Evolutionary conservation across 352 stramenopile genomes (phyloP).

Genomic region (Paralagenidium karlingii): DNA sequence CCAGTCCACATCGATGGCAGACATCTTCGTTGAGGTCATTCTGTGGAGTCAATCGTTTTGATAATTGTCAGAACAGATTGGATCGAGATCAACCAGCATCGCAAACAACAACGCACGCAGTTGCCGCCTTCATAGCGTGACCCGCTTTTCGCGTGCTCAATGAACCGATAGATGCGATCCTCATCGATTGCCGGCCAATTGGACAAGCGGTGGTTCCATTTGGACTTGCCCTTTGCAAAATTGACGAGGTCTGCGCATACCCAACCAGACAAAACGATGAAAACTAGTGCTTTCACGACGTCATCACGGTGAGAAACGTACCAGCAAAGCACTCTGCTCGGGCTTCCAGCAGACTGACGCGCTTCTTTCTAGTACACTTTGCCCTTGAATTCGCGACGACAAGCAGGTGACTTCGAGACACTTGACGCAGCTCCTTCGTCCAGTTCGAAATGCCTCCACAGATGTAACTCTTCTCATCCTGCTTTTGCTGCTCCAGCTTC

Average conservation of each 20-base stretch:
- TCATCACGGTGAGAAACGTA: background rate
- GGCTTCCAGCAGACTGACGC: conserved; percentile 41
- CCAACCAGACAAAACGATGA: too few species aligned
- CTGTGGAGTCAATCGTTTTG: too few species aligned
- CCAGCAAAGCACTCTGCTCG: conserved; percentile 22
- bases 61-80: conserved; percentile 2
- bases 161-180: conserved; percentile 53
- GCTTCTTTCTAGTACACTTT: too few species aligned
- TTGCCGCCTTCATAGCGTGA: conserved; percentile 45
- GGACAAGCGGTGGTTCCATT: conserved; percentile 51
- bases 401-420: too few species aligned
- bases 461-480: conserved; percentile 57
- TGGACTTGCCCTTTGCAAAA: conserved; percentile 52
- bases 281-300: too few species aligned
- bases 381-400: too few species aligned
- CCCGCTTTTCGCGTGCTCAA: conserved; percentile 48
- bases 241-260: conserved; percentile 21
- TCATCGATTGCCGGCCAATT: conserved; percentile 42
- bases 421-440: conserved; percentile 19
- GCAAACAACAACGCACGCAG: conserved; percentile 18
- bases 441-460: conserved; percentile 52
- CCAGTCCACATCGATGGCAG: conserved; percentile 57
- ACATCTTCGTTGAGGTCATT: conserved; percentile 75
- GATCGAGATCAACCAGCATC: background rate
- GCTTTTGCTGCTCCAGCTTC: too few species aligned